phyloP scores from a whole-genome alignment of 2,329 filamentous ascomycete species.

The Epichloe bromicola region DNA sequence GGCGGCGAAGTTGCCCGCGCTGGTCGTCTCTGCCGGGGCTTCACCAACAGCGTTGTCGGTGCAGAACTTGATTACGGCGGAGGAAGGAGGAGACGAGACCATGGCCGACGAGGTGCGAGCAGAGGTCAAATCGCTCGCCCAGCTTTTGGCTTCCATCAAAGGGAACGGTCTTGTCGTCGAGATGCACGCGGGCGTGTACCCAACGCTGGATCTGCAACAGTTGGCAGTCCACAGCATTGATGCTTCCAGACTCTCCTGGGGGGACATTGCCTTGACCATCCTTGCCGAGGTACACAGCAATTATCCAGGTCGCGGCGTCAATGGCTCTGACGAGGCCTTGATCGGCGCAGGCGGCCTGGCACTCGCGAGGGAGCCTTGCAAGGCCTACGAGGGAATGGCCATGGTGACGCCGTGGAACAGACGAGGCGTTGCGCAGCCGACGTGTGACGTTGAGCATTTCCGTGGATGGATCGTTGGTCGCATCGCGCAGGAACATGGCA shows the following conservation, averaged over 20 bases:
- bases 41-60: conserved; percentile 50
- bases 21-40: conserved; percentile 54
- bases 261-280: conserved; percentile 51
- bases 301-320: conserved; percentile 45
- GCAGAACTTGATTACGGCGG: conserved; percentile 12
- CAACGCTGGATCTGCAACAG: conserved; percentile 66
- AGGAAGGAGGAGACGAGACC: conserved; percentile 4
- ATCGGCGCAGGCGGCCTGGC: conserved; percentile 57
- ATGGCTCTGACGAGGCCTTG: conserved; percentile 46
- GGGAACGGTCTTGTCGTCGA: conserved; percentile 39
- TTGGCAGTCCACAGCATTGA: conserved; percentile 53
- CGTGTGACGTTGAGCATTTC: conserved; percentile 20
- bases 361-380: conserved; percentile 61
- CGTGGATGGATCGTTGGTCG: conserved; percentile 55
- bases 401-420: conserved; percentile 47
- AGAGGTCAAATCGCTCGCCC: conserved; percentile 10
- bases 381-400: conserved; percentile 59
- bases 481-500: conserved; percentile 68
- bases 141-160: conserved; percentile 16
- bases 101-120: conserved; percentile 8
- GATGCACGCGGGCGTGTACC: conserved; percentile 66
- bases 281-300: conserved; percentile 59
- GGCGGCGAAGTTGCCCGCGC: conserved; percentile 8
- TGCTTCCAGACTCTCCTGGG: conserved; percentile 28
- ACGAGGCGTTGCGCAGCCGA: conserved; percentile 18